Evolutionary conservation across 2,329 filamentous ascomycete species (phyloP).

Genomic region (Coniella vitis): DNA sequence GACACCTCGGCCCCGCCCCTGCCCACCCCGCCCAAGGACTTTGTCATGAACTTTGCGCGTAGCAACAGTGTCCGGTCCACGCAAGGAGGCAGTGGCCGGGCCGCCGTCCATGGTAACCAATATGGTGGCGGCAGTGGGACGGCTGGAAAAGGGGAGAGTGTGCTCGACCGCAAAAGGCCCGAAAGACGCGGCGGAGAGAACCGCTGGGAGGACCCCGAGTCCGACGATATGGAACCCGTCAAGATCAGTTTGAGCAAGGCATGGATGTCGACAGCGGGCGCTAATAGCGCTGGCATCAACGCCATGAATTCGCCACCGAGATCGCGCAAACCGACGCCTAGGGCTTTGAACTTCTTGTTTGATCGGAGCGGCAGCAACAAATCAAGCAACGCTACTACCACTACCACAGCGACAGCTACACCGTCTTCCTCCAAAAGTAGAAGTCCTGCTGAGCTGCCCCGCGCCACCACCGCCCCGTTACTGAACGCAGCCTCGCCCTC

Average conservation of each 20-base stretch:
- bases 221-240: slow-evolving; percentile 24
- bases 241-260: slow-evolving; percentile 29
- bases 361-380: not conserved
- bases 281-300: slow-evolving; percentile 16
- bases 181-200: slow-evolving; percentile 23
- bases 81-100: slow-evolving; percentile 5
- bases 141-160: slow-evolving; percentile 24
- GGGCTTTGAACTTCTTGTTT: too few relatives aligned
- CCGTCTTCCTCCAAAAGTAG: not conserved
- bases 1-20: slow-evolving; percentile 29
- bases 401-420: not conserved
- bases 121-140: too few relatives aligned
- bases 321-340: not conserved
- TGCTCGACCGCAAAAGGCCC: slow-evolving; percentile 35
- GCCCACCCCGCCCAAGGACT: slow-evolving; percentile 29
- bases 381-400: not conserved
- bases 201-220: slow-evolving; percentile 18
- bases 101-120: not conserved
- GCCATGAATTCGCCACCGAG: slow-evolving; percentile 7
- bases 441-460: too few relatives aligned
- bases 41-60: slow-evolving; percentile 20
- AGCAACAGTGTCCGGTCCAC: slow-evolving; percentile 2
- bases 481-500: too few relatives aligned
- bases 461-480: too few relatives aligned
- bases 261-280: slow-evolving; percentile 25